Conservation (phyloP, 352 stramenopile species). For the Globisporangium splendens region DNA sequence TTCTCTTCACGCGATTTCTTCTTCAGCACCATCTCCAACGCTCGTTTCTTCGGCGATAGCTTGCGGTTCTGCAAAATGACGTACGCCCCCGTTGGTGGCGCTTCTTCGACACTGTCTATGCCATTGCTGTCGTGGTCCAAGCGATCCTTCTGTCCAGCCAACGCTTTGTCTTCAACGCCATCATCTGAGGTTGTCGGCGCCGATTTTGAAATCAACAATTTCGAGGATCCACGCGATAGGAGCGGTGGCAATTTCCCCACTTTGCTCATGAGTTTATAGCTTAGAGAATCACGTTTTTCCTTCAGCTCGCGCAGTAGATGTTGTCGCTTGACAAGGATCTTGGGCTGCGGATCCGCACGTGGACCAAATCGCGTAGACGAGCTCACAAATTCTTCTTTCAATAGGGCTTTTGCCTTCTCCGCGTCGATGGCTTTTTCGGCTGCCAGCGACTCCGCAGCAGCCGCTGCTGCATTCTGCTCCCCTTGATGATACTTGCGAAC, state of each 20-base stretch:
- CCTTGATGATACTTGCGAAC: constrained; percentile 62
- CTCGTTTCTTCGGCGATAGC: constrained; percentile 62
- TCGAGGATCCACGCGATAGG: constrained; percentile 22
- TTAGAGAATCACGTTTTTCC: constrained; percentile 68
- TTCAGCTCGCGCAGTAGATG: constrained; percentile 69
- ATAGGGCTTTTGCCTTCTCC: constrained; percentile 1
- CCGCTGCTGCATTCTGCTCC: constrained; percentile 24
- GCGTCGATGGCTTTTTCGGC: not conserved
- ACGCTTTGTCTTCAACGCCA: not conserved
- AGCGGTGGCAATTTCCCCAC: constrained; percentile 45
- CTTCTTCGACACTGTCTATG: constrained; percentile 13
- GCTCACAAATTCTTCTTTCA: constrained; percentile 51
- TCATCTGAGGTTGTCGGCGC: not conserved
- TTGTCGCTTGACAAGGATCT: constrained; percentile 63
- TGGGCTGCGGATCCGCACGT: constrained; percentile 43
- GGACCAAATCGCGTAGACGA: constrained; percentile 54
- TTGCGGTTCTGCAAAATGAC: constrained; percentile 68
- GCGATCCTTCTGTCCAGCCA: constrained; percentile 13
- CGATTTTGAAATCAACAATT: not conserved
- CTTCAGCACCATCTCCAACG: constrained; percentile 61
- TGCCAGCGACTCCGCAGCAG: not conserved
- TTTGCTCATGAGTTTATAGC: constrained; percentile 67
- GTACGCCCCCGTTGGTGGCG: constrained; percentile 36
- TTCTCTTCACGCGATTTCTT: constrained; percentile 52
- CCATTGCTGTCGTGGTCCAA: not conserved